Evolutionary conservation across 1,139 yeast species (phyloP), one percentile per base, ranked within the genome.

Genomic region (Kodamaea derodonti): DNA sequence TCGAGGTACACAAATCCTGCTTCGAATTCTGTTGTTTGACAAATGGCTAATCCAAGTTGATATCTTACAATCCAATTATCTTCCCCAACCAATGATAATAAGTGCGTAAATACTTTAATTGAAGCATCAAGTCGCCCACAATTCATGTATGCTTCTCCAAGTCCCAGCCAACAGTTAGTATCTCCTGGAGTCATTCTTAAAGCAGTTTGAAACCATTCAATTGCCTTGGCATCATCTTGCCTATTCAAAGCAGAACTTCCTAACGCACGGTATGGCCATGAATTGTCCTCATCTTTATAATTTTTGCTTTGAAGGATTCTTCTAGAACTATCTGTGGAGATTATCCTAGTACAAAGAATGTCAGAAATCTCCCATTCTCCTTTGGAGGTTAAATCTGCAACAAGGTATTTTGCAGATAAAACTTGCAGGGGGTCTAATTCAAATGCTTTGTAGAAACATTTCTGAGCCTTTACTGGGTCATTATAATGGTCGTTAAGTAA

Each of bases 91-190:
- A 84, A 47, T 16, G 68, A 63, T 27, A 75, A 51, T 0, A 92
- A 87, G 41, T 80, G 79, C 26, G 65, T 69, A 49, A 88, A 85
- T 1, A 94, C 97, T 52, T 84, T 88, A 7, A 75, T 71, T 0
- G 96, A 87, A 2, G 97, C 95, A 39, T 84, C 92, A 32, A 81
- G 65, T 42, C 96, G 72, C 4, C 98, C 98, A 57, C 95, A 78
- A 30, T 80, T 76, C 38, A 73, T 69, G 54, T 92, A 92, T 0
- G 97, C 94, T 56, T 94, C 98, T 14, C 98, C 98, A 25, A 92
- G 65, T 0, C 97, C 97, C 17, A 84, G 69, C 97, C 97, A 90
- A 10, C 95, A 81, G 46, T 84, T 81, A 7, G 74, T 57, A 58
- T 92, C 97, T 38, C 56, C 51, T 0, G 84, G 66, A 25, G 79